These are phyloP conservation scores for Echria macrotheca DNA, from an alignment of 495 filamentous ascomycete species.

Conservation along the genomic window DNA sequence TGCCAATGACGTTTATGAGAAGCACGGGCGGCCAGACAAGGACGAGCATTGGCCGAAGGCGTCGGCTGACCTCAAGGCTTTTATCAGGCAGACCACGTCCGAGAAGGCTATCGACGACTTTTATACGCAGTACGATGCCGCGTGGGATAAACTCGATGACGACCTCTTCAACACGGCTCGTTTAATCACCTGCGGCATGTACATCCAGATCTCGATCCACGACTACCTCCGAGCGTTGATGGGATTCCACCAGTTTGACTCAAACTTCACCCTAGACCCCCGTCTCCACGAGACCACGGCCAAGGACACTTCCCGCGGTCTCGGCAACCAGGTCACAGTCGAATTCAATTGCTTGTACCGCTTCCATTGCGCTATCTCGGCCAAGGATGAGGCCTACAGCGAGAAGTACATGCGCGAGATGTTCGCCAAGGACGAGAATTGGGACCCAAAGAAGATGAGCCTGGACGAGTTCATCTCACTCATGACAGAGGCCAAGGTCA, in stretches of 20 bases:
- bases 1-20: background rate
- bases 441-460: conserved; percentile 52
- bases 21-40: background rate
- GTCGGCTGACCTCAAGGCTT: background rate
- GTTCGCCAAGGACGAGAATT: conserved; percentile 46
- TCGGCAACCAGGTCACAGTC: conserved; percentile 68
- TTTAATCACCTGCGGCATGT: conserved; percentile 71
- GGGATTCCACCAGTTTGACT: conserved; percentile 67
- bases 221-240: conserved; percentile 79
- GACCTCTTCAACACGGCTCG: conserved; percentile 77
- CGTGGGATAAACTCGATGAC: conserved; percentile 57
- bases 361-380: conserved; percentile 65
- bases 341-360: conserved; percentile 70
- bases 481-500: conserved; percentile 42
- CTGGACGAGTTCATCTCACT: conserved; percentile 53
- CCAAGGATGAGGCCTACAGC: conserved; percentile 56
- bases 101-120: conserved; percentile 3
- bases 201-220: conserved; percentile 71
- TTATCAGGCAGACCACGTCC: background rate
- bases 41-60: background rate
- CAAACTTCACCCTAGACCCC: conserved; percentile 76
- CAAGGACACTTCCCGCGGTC: conserved; percentile 58
- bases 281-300: conserved; percentile 50
- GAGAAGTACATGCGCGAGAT: conserved; percentile 50
- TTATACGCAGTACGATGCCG: conserved; percentile 6